Percentiles rank a stretch among this genome's conserved stretches.
phyloP scores from a whole-genome alignment of 768 basidiomycete species.

The Kwoniella shandongensis region DNA sequence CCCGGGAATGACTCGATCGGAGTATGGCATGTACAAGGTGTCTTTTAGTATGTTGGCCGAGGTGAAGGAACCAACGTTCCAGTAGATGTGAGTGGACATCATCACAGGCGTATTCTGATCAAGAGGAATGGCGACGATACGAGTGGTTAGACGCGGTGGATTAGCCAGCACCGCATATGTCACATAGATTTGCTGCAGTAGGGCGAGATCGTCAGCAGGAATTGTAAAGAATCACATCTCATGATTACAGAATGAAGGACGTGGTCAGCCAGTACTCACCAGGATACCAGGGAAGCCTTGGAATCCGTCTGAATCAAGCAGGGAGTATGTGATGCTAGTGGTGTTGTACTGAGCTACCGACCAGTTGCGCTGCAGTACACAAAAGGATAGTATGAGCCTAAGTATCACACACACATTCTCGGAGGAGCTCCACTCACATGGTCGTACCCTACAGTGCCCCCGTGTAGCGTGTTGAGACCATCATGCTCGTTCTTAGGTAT shows the following conservation, averaged over 20 bases:
- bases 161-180: slow-evolving; percentile 31
- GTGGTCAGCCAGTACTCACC: slow-evolving; percentile 18
- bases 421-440: slow-evolving; percentile 50
- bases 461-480: slow-evolving; percentile 60
- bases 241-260: background rate
- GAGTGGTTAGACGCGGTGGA: slow-evolving; percentile 29
- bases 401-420: too few relatives aligned
- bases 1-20: slow-evolving; percentile 29
- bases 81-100: slow-evolving; percentile 46
- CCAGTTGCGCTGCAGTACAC: slow-evolving; percentile 57
- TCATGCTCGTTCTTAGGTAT: slow-evolving; percentile 50
- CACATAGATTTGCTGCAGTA: slow-evolving; percentile 25
- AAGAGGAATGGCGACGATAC: slow-evolving; percentile 33
- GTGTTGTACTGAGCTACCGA: slow-evolving; percentile 56
- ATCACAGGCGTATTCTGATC: slow-evolving; percentile 39
- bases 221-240: background rate
- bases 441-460: slow-evolving; percentile 63
- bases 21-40: slow-evolving; percentile 34
- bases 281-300: slow-evolving; percentile 61
- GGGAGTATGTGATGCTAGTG: slow-evolving; percentile 61
- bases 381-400: background rate
- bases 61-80: slow-evolving; percentile 40
- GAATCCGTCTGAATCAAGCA: slow-evolving; percentile 58
- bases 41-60: slow-evolving; percentile 32
- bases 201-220: slow-evolving; percentile 7